Base-by-base conservation (phyloP, 2,329 filamentous ascomycete species). In the Aureobasidium sp. region DNA sequence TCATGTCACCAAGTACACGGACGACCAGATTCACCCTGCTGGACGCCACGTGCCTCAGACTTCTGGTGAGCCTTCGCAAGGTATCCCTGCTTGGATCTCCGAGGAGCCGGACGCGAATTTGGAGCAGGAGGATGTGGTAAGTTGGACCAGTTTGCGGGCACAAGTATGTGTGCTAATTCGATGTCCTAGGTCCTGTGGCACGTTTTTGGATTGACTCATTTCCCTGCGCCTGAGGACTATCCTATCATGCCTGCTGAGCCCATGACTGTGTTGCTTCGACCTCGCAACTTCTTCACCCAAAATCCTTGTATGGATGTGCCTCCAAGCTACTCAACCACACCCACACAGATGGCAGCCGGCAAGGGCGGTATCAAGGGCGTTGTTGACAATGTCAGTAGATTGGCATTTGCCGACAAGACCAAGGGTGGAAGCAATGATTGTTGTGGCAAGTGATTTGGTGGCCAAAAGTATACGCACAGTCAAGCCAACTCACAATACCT, bases 31-130 rank as follows among this genome's bases (percentile, higher is more conserved):
- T 68, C 90, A 91, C 78, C 90, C 91, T 0, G 91, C 91, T 0
- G 90, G 91, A 63, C 87, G 89, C 1, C 91, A 96, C 76, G 90
- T 95, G 0, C 90, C 91, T 0, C 91, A 96, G 71, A 94, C 91
- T 8, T 90, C 87, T 0, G 91, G 91, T 68, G 86, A 91, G 66
- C 88, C 88, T 0, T 88, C 87, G 0, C 75, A 77, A 45, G 90
- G 90, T 35, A 77, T 95, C 2, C 87, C 88, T 0, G 81, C 85
- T 67, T 93, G 90, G 90, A 87, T 94, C 67, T 76, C 79, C 19
- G 85, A 84, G 27, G 84, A 91, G 64, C 85, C 88, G 14, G 77
- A 77, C 49, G 84, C 82, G 62, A 82, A 78, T 29, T 85, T 96
- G 67, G 60, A 49, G 33, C 63, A 96, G 78, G 89, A 86, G 0